These are phyloP conservation scores for Yamadazyma sp. DNA, from an alignment of 1,139 yeast genomes.

Conservation along the genomic window DNA sequence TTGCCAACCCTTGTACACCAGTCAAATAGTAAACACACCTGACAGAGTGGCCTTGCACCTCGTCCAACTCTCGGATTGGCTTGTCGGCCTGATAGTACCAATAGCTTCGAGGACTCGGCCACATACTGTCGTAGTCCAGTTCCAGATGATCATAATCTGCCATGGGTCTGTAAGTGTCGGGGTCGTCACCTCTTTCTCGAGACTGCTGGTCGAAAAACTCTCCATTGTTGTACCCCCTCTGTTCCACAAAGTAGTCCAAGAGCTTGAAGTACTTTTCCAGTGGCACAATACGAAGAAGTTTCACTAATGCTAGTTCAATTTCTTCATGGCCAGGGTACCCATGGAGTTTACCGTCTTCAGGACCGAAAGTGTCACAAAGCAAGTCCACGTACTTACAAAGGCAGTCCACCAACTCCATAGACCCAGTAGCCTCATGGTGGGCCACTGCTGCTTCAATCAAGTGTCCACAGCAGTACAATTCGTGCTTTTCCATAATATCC, in stretches of 20 bases:
- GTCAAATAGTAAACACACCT: conserved; percentile 17
- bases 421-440: conserved; percentile 19
- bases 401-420: conserved; percentile 15
- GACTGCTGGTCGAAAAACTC: conserved; percentile 18
- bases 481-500: conserved; percentile 20
- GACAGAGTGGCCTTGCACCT: conserved; percentile 20
- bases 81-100: conserved; percentile 21
- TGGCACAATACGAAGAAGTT: conserved; percentile 16
- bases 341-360: conserved; percentile 15
- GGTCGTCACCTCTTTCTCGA: conserved; percentile 16
- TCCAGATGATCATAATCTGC: conserved; percentile 12
- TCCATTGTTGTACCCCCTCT: conserved; percentile 20
- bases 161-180: conserved; percentile 12
- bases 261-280: conserved; percentile 15
- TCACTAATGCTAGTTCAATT: conserved; percentile 21
- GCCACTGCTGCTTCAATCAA: conserved; percentile 22
- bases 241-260: conserved; percentile 19
- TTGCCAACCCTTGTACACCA: conserved; percentile 19
- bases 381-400: conserved; percentile 20
- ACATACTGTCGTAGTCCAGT: conserved; percentile 8
- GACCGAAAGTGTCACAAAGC: conserved; percentile 17
- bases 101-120: conserved; percentile 19
- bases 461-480: conserved; percentile 24
- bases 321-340: conserved; percentile 28
- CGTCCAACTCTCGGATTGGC: conserved; percentile 14